Evolutionary conservation across 495 filamentous ascomycete species (phyloP), one percentile per base, ranked within the genome.

Genomic region (Penicillium pulvis): DNA sequence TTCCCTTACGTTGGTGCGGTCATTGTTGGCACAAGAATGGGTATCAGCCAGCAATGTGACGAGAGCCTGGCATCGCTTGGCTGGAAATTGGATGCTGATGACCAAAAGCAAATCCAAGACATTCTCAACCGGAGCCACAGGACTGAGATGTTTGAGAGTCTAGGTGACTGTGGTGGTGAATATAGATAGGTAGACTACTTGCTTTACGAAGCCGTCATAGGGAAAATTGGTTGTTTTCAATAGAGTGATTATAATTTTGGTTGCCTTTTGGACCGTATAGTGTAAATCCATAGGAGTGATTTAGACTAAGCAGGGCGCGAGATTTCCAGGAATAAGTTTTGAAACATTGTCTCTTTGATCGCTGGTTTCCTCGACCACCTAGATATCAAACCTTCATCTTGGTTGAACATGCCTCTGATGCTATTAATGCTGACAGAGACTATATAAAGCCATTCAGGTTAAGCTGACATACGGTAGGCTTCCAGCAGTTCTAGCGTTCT

Each of bases 131-230:
- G 58, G 56, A 65, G 60, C 56, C 47, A 16, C 0, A 30, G 42
- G 47, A 56, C 45, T 11, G 57, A 64, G 9, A 53, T 79, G n/a
- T 76, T 74, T 61, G 63, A 68, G 19, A 60, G 20, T 30, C 61
- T 79, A n/a, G 76, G 76, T 10, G 75, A 78, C 53, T 78, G 75
- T 44, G 75, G 76, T 45, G 65, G 67, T 10, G 75, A 77, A 58
- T 79, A 79, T 66, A 67, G 74, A 26, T 64, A 67, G 74, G 23
- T 64, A 49, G 61, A 56, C 59, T 55, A 26, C 24, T 42, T 46
- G 46, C 42, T 20, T 45, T n/a, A 45, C 1, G 42, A 45, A 45
- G 42, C 8, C 42, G 42, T 20, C n/a, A 41, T 41, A 41, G 36
- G 36, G 36, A 41, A 41, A 41, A 41, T 41, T 3, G 10, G 36